Evolutionary conservation across 1,284 basidiomycete genomes (phyloP), one percentile per base, ranked within the genome.

Genomic region (Abortiporus biennis): DNA sequence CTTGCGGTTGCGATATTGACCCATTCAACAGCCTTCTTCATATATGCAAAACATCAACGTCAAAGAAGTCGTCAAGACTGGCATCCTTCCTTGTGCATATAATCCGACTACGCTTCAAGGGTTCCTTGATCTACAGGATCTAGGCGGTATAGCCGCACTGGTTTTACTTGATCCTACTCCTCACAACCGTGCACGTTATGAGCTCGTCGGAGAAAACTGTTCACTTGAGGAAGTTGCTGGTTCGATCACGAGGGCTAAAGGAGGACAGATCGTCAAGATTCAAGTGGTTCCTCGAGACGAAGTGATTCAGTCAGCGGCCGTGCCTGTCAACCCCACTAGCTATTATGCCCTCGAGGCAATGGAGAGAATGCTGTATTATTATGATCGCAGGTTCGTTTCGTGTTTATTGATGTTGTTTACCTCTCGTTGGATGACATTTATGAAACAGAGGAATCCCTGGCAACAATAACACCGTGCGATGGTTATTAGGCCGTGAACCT

Each of bases 31-130:
- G 58, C 62, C 62, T 3, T 51, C 57, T 8, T 57, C 59, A 13
- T 52, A 58, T 45, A 64, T 64, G 58, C 61, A 64, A 40, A 62
- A 64, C 46, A 42, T 64, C 27, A 40, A 54, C 21, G 38, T 64
- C 16, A 33, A 48, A 8, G 32, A 42, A n/a, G 47, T 49, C 22
- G 21, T 54, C 19, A 21, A 43, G 1, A 46, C 39, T 2, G 46
- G 46, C 29, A 47, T 39, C 20, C 42, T 64, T 25, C 42, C 38
- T 11, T 48, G 54, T 11, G 34, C 44, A 1, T 64, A 56, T 46
- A 46, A 48, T 3, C 47, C 54, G 0, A 47, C 38, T 2, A 48
- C 53, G 11, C 47, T 58, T 13, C 59, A 64, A 38, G 61, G 63
- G 22, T 65, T 61, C 38, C 50, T 64, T 36, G 60, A 62, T 42